Percentiles rank a stretch among this genome's conserved stretches.
Conservation (phyloP, 495 filamentous ascomycete species). For the Alectoria sarmentosa region DNA sequence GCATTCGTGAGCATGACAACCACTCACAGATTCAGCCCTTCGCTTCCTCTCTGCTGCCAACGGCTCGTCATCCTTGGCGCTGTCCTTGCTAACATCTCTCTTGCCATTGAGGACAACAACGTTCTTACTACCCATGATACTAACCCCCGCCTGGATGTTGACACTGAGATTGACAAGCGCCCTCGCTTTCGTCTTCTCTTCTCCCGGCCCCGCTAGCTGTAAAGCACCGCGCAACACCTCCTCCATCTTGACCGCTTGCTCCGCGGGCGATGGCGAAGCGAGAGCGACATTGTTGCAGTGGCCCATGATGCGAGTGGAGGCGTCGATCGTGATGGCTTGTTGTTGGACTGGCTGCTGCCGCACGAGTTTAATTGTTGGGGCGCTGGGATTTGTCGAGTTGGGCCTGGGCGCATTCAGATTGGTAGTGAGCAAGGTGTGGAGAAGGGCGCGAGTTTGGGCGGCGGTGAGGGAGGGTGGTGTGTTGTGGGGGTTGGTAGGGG, state of each 20-base stretch:
- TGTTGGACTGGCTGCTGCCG: not conserved
- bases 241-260: conserved; percentile 9
- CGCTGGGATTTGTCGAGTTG: not conserved
- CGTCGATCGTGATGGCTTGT: conserved; percentile 34
- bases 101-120: conserved; percentile 10
- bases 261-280: conserved; percentile 20
- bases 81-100: not conserved
- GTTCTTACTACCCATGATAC: conserved; percentile 26
- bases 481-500: not conserved
- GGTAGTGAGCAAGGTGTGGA: conserved; percentile 10
- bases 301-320: conserved; percentile 34
- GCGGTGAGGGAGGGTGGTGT: conserved; percentile 9
- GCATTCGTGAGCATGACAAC: not conserved
- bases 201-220: not conserved
- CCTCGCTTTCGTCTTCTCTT: not conserved
- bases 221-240: conserved; percentile 5
- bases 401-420: not conserved
- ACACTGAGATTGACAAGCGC: conserved; percentile 15
- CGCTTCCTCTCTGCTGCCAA: conserved; percentile 25
- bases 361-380: not conserved
- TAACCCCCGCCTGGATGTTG: conserved; percentile 30
- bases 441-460: conserved; percentile 16
- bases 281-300: conserved; percentile 33
- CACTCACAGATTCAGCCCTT: conserved; percentile 31
- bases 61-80: not conserved